A percentile compares a stretch with the other conserved stretches of the same genome.
These are phyloP conservation scores for Pestalotiopsis sp. DNA, from an alignment of 2,329 filamentous ascomycete genomes.

Conservation along the genomic window DNA sequence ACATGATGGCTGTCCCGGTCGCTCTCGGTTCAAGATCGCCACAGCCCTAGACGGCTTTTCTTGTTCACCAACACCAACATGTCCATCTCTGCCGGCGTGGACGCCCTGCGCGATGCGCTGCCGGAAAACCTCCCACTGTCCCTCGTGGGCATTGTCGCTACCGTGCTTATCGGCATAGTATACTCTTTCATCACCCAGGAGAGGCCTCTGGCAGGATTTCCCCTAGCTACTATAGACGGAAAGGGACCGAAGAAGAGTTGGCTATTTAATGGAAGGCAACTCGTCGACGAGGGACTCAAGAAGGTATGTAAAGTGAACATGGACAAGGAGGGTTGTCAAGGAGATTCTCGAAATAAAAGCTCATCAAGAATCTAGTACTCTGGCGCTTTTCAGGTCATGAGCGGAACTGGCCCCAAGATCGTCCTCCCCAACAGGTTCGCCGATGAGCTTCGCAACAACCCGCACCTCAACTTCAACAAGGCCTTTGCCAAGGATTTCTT, in stretches of 20 bases:
- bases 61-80: conserved; percentile 1
- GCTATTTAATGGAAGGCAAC: conserved; percentile 27
- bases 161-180: conserved; percentile 28
- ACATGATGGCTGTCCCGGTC: background rate
- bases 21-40: background rate
- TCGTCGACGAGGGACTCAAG: conserved; percentile 26
- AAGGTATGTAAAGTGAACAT: conserved; percentile 22
- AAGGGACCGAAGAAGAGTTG: conserved; percentile 31
- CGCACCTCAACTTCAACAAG: conserved; percentile 34
- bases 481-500: conserved; percentile 40
- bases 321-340: background rate
- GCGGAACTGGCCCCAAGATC: conserved; percentile 35
- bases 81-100: conserved; percentile 9
- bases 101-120: conserved; percentile 20
- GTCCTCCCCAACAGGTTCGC: conserved; percentile 34
- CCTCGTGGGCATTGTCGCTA: conserved; percentile 27
- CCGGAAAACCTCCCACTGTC: conserved; percentile 32
- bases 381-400: conserved; percentile 35
- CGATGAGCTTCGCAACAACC: conserved; percentile 38
- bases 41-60: background rate
- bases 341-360: background rate
- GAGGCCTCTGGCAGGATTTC: conserved; percentile 29
- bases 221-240: conserved; percentile 29
- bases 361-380: conserved; percentile 27
- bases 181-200: conserved; percentile 30